Percentiles rank a stretch among this genome's conserved stretches.
These are phyloP conservation scores for Penicillium vulpinum DNA, from an alignment of 2,329 filamentous ascomycete species.

Conservation along the genomic window DNA sequence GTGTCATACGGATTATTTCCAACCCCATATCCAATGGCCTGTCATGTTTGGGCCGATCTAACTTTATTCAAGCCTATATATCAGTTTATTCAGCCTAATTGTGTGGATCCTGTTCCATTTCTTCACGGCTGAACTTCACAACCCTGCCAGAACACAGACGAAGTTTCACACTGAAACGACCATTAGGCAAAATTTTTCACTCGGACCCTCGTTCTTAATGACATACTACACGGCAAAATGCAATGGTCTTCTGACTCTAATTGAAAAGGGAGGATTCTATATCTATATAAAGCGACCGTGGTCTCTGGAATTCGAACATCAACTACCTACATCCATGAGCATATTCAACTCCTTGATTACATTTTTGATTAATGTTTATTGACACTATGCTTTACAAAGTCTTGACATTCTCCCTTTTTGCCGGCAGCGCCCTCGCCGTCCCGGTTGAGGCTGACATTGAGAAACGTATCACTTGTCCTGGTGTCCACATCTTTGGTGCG, in stretches of 20 bases:
- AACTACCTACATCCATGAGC: neutral
- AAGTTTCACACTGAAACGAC: neutral
- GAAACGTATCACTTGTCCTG: conserved; percentile 40
- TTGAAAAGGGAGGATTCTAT: neutral
- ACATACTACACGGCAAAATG: neutral
- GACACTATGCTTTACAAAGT: conserved; percentile 10
- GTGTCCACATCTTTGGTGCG: conserved; percentile 54
- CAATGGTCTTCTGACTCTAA: neutral
- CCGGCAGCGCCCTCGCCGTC: conserved; percentile 4
- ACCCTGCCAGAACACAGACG: neutral
- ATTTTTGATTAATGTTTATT: neutral
- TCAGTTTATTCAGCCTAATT: conserved; percentile 18
- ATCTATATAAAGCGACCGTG: neutral
- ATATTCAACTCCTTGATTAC: neutral
- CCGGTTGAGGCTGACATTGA: conserved; percentile 11
- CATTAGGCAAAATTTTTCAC: conserved; percentile 10
- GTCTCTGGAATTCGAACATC: no score
- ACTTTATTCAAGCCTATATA: neutral
- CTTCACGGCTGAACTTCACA: conserved; percentile 13
- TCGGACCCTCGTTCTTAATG: conserved; percentile 1
- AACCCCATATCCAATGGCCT: neutral
- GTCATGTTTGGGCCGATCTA: neutral
- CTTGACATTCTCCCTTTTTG: conserved; percentile 6
- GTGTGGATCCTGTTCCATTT: neutral
- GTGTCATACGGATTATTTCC: neutral